Base-by-base conservation (phyloP, 345 rosid genomes). In the Geranium rotundifolium region DNA sequence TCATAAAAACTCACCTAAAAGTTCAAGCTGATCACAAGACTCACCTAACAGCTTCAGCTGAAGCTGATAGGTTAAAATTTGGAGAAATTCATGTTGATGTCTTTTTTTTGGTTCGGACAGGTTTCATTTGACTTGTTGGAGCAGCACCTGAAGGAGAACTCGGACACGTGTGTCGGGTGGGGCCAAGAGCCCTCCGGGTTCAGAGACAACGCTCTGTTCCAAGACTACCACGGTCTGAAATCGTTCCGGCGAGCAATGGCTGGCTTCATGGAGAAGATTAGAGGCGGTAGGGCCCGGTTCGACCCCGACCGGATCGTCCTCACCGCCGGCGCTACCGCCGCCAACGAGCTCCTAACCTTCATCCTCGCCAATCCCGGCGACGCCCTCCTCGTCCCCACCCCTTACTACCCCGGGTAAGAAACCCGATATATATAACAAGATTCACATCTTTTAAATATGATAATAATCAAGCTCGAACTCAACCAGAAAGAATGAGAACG, bases 321-420 rank as follows among this genome's bases (percentile, higher is more conserved):
- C 97, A 86, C 90, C 50, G 97, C 96, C 1, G 99, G 99, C 64
- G 99, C 96, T 27, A 90, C 97, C 60, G 96, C 96, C 63, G 99
- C 99, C 61, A 89, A 90, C 62, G 99, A 95, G 69, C 81, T 73
- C 17, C 65, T 88, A 17, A 82, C 84, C 60, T 88, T 95, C 65
- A 90, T 96, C 67, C 80, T 95, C 78, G 97, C 93, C 4, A 79
- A 90, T 70, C 91, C 86, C 19, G 91, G 93, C 1, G 99, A 95
- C 17, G 96, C 95, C 1, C 81, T 95, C 69, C 61, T 95, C 73
- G 99, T 95, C 17, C 99, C 96, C 0, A 85, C 99, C 61, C 99
- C 97, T 29, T 95, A 88, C 68, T 95, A 95, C 78, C 89, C 99
- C 73, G 99, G 96, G 97, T 95, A 88, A 81, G 68, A 34, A n/a